Evolutionary conservation across 495 filamentous ascomycete genomes (phyloP).

Genomic region (Letharia lupina): DNA sequence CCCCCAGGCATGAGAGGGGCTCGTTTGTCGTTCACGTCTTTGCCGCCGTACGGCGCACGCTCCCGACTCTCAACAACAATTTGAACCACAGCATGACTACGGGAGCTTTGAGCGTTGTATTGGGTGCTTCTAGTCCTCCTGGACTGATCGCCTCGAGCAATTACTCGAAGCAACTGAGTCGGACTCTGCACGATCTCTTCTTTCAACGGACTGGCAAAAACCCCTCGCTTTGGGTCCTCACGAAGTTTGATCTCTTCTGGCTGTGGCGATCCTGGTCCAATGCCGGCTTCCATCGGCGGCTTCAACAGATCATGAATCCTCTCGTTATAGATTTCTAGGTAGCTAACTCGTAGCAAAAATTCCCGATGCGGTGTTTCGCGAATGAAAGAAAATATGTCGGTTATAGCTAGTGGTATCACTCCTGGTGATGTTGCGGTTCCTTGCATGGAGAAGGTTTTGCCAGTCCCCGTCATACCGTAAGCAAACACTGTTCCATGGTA

Average conservation of each 20-base stretch:
- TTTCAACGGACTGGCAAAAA: slow-evolving; percentile 92
- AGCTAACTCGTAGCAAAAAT: slow-evolving; percentile 93
- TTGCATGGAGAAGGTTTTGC: slow-evolving; percentile 99
- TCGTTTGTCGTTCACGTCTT: slow-evolving; percentile 59
- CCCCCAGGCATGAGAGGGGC: slow-evolving; percentile 76
- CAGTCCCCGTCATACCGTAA: slow-evolving; percentile 98
- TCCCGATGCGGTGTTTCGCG: slow-evolving; percentile 91
- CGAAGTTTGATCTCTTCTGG: slow-evolving; percentile 93
- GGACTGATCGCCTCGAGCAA: slow-evolving; percentile 87
- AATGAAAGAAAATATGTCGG: slow-evolving; percentile 98
- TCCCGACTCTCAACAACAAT: slow-evolving; percentile 97
- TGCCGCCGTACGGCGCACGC: slow-evolving; percentile 49
- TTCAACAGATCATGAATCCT: slow-evolving; percentile 90
- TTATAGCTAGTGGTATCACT: slow-evolving; percentile 94
- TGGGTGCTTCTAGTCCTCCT: slow-evolving; percentile 86
- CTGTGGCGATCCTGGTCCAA: slow-evolving; percentile 38
- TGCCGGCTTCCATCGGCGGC: slow-evolving; percentile 47
- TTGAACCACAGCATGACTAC: slow-evolving; percentile 95
- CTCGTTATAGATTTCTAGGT: slow-evolving; percentile 98
- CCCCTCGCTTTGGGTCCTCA: slow-evolving; percentile 90
- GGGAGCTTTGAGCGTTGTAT: slow-evolving; percentile 91
- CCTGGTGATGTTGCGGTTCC: slow-evolving; percentile 94
- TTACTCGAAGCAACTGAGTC: slow-evolving; percentile 88
- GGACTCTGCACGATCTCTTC: slow-evolving; percentile 98
- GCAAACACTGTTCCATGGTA: slow-evolving; percentile 98